Conservation (phyloP, 108 stramenopile genomes). For the Nitzschia putrida region DNA sequence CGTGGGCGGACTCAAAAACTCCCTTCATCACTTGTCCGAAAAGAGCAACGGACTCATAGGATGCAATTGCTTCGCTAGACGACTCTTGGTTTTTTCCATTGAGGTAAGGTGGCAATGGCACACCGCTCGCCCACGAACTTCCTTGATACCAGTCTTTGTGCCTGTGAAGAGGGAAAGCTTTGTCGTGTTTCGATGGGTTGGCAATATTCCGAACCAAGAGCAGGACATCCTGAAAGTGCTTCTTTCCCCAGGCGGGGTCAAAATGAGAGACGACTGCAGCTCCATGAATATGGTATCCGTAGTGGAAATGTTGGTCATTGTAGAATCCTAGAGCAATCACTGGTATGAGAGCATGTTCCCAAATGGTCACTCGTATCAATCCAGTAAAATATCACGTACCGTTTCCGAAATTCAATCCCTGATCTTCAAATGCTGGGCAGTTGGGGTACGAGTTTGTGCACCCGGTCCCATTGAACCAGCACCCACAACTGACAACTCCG, state of each 20-base stretch:
- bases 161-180: constrained; percentile 81
- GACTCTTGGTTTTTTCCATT: constrained; percentile 96
- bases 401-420: constrained; percentile 89
- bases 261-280: constrained; percentile 87
- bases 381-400: constrained; percentile 32
- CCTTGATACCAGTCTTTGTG: constrained; percentile 91
- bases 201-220: constrained; percentile 89
- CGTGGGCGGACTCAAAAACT: constrained; percentile 26
- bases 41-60: constrained; percentile 89
- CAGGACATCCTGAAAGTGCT: constrained; percentile 79
- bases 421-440: constrained; percentile 83
- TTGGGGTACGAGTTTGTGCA: constrained; percentile 81
- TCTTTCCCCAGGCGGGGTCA: constrained; percentile 79
- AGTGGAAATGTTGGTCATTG: constrained; percentile 96
- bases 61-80: constrained; percentile 90
- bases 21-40: constrained; percentile 78
- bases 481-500: constrained; percentile 90
- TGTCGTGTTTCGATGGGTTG: constrained; percentile 80
- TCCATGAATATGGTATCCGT: constrained; percentile 86
- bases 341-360: neutral
- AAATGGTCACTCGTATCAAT: neutral
- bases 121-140: constrained; percentile 89
- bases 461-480: constrained; percentile 58
- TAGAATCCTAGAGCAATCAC: constrained; percentile 55
- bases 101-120: constrained; percentile 71